Percentiles rank a stretch among this genome's conserved stretches.
Evolutionary conservation across 2,329 filamentous ascomycete species (phyloP).

Genomic region (Tetracladium maxilliforme): DNA sequence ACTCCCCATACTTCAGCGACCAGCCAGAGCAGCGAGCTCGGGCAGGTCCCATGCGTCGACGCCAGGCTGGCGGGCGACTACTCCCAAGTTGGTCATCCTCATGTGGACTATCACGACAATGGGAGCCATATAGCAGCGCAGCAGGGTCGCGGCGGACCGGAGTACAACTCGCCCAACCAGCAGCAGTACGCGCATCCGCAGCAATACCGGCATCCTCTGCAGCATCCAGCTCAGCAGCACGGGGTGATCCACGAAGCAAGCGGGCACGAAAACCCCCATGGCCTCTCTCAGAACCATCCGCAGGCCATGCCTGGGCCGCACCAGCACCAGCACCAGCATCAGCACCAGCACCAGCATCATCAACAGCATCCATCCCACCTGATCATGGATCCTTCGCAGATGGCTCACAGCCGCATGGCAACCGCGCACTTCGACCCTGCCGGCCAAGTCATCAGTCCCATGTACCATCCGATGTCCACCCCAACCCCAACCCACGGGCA

Average conservation of each 20-base stretch:
- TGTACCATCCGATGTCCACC: too few species aligned
- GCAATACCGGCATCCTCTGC: too few species aligned
- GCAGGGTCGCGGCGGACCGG: too few species aligned
- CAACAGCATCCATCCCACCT: slow-evolving; percentile 36
- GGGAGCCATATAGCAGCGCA: too few species aligned
- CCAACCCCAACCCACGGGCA: slow-evolving; percentile 21
- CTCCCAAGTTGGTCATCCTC: too few species aligned
- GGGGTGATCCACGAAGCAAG: too few species aligned
- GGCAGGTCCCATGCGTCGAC: slow-evolving; percentile 60
- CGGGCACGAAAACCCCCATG: too few species aligned
- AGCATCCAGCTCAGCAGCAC: too few species aligned
- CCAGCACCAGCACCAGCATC: slow-evolving; percentile 19
- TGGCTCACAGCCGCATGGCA: slow-evolving; percentile 32
- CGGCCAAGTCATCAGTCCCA: slow-evolving; percentile 33
- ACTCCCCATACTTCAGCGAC: slow-evolving; percentile 47
- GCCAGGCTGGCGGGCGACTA: slow-evolving; percentile 61
- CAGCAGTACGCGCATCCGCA: too few species aligned
- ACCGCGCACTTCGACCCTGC: slow-evolving; percentile 33
- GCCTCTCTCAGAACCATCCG: slow-evolving; percentile 49
- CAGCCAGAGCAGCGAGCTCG: slow-evolving; percentile 65
- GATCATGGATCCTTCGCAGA: slow-evolving; percentile 38
- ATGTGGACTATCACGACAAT: too few species aligned
- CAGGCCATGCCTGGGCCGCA: slow-evolving; percentile 45
- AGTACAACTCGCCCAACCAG: too few species aligned
- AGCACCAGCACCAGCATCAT: slow-evolving; percentile 16